A percentile compares a stretch with the other conserved stretches of the same genome.
phyloP scores from a whole-genome alignment of 805 yeast species.

The Candida fluviatilis region DNA sequence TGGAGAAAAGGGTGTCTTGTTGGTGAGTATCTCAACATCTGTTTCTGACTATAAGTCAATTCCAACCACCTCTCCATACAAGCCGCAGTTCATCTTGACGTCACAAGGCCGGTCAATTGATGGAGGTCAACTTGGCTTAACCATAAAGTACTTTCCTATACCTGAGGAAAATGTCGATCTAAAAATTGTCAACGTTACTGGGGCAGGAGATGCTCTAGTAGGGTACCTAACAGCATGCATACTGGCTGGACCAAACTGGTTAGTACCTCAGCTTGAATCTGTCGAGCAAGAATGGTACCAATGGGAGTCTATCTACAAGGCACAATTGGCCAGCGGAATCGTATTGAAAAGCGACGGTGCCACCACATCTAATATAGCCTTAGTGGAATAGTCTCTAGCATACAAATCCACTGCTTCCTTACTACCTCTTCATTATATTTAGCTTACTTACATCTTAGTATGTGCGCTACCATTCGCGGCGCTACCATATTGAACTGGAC shows the following conservation, averaged over 20 bases:
- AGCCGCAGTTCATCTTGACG: slow-evolving; percentile 19
- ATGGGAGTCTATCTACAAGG: slow-evolving; percentile 32
- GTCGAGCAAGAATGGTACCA: slow-evolving; percentile 34
- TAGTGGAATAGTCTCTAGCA: slow-evolving; percentile 2
- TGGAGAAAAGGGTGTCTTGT: slow-evolving; percentile 60
- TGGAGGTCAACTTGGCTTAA: slow-evolving; percentile 42
- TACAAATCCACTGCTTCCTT: background rate
- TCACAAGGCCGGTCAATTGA: slow-evolving; percentile 15
- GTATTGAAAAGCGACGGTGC: slow-evolving; percentile 18
- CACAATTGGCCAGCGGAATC: slow-evolving; percentile 39
- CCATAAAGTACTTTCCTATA: slow-evolving; percentile 59
- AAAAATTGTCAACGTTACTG: slow-evolving; percentile 64
- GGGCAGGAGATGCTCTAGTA: slow-evolving; percentile 82
- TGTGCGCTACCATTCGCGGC: too few relatives aligned
- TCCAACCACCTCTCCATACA: slow-evolving; percentile 28
- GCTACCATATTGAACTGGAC: too few relatives aligned
- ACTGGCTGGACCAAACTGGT: slow-evolving; percentile 22
- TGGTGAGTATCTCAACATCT: slow-evolving; percentile 30
- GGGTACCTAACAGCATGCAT: slow-evolving; percentile 53
- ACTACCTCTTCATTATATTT: too few relatives aligned
- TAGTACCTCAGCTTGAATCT: slow-evolving; percentile 16
- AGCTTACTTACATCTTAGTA: too few relatives aligned
- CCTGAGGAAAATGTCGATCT: slow-evolving; percentile 26
- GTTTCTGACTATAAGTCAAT: slow-evolving; percentile 27
- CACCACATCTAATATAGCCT: slow-evolving; percentile 21